Conservation (phyloP, 2,329 filamentous ascomycete species). For the Exophiala sp. region DNA sequence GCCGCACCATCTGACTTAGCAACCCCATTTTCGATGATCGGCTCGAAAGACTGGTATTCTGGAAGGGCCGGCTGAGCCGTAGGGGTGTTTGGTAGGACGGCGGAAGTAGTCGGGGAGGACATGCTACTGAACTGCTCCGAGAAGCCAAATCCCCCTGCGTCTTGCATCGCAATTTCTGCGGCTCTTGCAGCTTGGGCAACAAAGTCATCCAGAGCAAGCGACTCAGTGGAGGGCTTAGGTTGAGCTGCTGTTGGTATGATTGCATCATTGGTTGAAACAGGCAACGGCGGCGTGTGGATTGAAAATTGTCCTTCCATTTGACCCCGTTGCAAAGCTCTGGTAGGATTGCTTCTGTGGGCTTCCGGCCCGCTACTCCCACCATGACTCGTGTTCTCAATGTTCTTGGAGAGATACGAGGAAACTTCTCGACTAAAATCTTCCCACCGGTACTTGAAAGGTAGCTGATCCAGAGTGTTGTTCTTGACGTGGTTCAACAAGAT, state of each 20-base stretch:
- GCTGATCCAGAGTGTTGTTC: constrained; percentile 44
- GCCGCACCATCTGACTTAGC: constrained; percentile 1
- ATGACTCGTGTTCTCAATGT: constrained; percentile 13
- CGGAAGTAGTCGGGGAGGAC: constrained; percentile 24
- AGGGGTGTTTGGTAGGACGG: constrained; percentile 8
- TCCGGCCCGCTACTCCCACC: not conserved
- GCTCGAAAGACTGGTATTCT: constrained; percentile 10
- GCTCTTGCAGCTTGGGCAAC: constrained; percentile 45
- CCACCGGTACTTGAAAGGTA: constrained; percentile 59
- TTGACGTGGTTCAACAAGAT: constrained; percentile 53
- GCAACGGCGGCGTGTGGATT: constrained; percentile 26
- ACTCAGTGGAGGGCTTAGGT: not conserved
- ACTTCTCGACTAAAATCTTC: constrained; percentile 57
- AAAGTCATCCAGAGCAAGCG: constrained; percentile 38
- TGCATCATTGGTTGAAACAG: constrained; percentile 13
- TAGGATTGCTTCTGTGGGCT: constrained; percentile 3
- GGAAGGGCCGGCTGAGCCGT: constrained; percentile 1
- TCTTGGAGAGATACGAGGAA: constrained; percentile 53
- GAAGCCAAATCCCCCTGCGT: constrained; percentile 31
- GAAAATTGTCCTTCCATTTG: constrained; percentile 21
- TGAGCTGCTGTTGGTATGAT: constrained; percentile 2
- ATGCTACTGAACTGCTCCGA: constrained; percentile 22
- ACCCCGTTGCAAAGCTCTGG: constrained; percentile 10
- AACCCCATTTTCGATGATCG: not conserved
- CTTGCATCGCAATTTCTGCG: constrained; percentile 45